phyloP scores from a whole-genome alignment of 371 early-diverging fungal genomes.

The Circinella umbellata region DNA sequence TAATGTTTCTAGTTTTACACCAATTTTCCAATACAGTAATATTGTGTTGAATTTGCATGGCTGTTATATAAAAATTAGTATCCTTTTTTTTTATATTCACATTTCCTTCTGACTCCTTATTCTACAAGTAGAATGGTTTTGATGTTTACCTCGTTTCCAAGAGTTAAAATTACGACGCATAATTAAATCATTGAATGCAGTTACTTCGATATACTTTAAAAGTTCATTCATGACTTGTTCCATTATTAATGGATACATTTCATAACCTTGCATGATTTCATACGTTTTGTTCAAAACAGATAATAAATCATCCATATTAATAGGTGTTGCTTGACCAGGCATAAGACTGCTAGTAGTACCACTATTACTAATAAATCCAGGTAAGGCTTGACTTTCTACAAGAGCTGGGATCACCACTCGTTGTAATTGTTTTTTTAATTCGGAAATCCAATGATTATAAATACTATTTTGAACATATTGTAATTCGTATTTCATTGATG shows the following conservation, averaged over 20 bases:
- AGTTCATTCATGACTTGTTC: conserved; percentile 84
- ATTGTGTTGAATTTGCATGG: conserved; percentile 96
- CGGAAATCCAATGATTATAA: conserved; percentile 78
- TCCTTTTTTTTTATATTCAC: too few species aligned
- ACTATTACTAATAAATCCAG: conserved; percentile 82
- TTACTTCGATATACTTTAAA: conserved; percentile 85
- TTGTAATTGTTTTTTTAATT: conserved; percentile 82
- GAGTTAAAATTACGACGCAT: conserved; percentile 82
- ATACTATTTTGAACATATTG: conserved; percentile 54
- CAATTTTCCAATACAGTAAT: conserved; percentile 91
- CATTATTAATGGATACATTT: conserved; percentile 71
- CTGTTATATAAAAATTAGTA: conserved; percentile 5
- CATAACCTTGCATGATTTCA: conserved; percentile 87
- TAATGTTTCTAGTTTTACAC: conserved; percentile 84
- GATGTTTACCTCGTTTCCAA: conserved; percentile 72
- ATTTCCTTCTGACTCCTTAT: not conserved
- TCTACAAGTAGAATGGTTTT: not conserved
- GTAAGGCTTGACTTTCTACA: conserved; percentile 86
- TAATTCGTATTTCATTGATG: conserved; percentile 54
- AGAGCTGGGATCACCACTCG: conserved; percentile 89
- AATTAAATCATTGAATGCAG: conserved; percentile 90
- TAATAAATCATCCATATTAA: conserved; percentile 84
- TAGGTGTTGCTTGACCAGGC: conserved; percentile 43
- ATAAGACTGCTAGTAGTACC: conserved; percentile 41
- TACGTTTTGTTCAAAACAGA: conserved; percentile 81